Evolutionary conservation across 352 stramenopile species (phyloP).

Genomic region (Globisporangium spiculum): DNA sequence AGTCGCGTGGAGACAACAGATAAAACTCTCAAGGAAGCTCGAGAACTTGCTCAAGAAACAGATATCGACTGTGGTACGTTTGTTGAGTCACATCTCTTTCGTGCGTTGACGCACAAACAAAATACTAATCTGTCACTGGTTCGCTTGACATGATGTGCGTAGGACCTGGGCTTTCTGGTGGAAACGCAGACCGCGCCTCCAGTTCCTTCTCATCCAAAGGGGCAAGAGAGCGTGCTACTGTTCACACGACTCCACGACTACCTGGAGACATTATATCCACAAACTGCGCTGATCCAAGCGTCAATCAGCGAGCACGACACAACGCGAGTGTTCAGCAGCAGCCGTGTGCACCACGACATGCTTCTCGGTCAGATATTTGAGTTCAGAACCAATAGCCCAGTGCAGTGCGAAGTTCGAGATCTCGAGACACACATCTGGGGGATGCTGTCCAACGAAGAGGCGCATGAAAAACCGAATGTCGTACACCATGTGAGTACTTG

Average conservation of each 20-base stretch:
- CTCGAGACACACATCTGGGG: background rate
- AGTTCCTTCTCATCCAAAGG: background rate
- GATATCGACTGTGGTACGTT: background rate
- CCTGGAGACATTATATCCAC: background rate
- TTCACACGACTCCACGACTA: background rate
- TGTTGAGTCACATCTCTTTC: background rate
- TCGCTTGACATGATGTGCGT: background rate
- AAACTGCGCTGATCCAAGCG: background rate
- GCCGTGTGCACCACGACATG: slow-evolving; percentile 9
- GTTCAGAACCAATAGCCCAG: slow-evolving; percentile 2
- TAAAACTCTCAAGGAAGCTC: slow-evolving; percentile 36
- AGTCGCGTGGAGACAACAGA: slow-evolving; percentile 30
- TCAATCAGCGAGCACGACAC: background rate
- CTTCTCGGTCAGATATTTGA: background rate
- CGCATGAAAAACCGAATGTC: background rate
- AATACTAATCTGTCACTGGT: background rate
- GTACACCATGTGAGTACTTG: background rate
- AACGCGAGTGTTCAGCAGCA: slow-evolving; percentile 10
- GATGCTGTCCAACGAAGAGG: background rate
- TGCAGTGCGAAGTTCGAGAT: background rate
- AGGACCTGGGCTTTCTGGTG: background rate
- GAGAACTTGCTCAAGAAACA: slow-evolving; percentile 35
- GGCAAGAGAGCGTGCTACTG: background rate
- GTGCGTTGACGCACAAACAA: background rate
- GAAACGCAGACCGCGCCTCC: background rate